Conservation (phyloP, 345 rosid species). For the Ceriops zippeliana region DNA sequence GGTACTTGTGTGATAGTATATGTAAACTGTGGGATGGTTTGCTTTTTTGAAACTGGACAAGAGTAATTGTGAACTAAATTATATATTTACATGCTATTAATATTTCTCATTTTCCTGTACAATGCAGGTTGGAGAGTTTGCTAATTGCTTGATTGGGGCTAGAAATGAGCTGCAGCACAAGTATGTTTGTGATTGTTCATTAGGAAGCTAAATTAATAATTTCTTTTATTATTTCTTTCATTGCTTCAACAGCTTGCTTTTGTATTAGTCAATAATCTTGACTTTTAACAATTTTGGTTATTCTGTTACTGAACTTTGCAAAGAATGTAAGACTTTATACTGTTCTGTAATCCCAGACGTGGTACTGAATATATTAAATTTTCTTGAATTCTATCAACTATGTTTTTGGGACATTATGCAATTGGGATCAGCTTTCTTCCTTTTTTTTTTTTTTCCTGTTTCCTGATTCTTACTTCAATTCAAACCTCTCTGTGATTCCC, state of each 20-base stretch:
- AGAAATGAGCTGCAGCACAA: conserved; percentile 75
- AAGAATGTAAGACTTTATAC: too few species aligned
- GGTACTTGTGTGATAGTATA: not conserved
- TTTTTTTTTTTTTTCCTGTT: too few species aligned
- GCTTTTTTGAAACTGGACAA: not conserved
- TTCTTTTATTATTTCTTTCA: not conserved
- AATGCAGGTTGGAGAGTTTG: conserved; percentile 80
- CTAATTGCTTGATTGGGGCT: conserved; percentile 77
- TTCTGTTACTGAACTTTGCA: too few species aligned
- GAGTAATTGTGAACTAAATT: not conserved
- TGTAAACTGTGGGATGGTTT: not conserved
- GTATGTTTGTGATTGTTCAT: conserved; percentile 39
- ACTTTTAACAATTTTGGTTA: too few species aligned
- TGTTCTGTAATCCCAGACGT: too few species aligned
- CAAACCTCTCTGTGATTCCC: not conserved
- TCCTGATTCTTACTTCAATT: too few species aligned
- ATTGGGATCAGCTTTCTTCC: too few species aligned
- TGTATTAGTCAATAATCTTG: too few species aligned
- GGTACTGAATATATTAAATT: too few species aligned
- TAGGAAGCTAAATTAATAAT: not conserved
- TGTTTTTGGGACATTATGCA: too few species aligned
- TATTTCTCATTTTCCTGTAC: not conserved
- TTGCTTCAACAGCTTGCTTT: too few species aligned
- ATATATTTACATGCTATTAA: not conserved
- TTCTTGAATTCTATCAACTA: too few species aligned